These are phyloP conservation scores for Chlorella variabilis DNA, from an alignment of 163 green algal species.

Conservation along the genomic window DNA sequence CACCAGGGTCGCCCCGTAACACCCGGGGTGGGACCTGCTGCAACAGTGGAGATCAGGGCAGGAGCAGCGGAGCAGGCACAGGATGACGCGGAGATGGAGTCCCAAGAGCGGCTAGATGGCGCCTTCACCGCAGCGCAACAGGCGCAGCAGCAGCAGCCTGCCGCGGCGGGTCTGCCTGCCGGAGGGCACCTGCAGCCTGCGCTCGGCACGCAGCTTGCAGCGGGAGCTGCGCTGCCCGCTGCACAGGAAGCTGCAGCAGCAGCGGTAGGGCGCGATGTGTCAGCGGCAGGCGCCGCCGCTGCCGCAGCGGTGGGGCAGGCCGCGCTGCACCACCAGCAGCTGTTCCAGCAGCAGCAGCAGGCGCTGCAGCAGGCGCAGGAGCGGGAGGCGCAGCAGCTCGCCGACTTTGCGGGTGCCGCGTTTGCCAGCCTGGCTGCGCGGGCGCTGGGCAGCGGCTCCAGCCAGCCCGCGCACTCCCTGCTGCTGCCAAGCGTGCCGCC, in stretches of 20 bases:
- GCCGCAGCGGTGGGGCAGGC: neutral
- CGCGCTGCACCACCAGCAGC: neutral
- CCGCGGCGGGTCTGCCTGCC: neutral
- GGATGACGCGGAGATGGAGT: neutral
- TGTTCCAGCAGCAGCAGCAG: constrained; percentile 21
- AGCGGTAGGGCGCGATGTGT: neutral
- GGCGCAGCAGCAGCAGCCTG: neutral
- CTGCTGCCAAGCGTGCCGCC: neutral
- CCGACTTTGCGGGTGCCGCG: neutral
- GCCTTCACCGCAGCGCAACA: neutral
- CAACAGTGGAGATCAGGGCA: neutral
- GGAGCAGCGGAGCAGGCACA: too few species aligned
- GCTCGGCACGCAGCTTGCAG: too few species aligned
- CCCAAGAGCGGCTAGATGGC: neutral
- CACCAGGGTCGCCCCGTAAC: neutral
- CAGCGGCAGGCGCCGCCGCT: neutral
- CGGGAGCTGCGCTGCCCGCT: neutral
- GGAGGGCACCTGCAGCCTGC: too few species aligned
- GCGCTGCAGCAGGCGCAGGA: neutral
- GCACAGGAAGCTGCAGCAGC: neutral
- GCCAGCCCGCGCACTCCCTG: neutral
- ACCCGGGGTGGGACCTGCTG: neutral
- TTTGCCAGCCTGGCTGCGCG: constrained; percentile 17
- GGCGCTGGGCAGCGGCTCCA: neutral
- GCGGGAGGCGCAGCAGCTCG: constrained; percentile 18